These are phyloP conservation scores for Byssochlamys sp. DNA, from an alignment of 2,329 filamentous ascomycete genomes.

Conservation along the genomic window DNA sequence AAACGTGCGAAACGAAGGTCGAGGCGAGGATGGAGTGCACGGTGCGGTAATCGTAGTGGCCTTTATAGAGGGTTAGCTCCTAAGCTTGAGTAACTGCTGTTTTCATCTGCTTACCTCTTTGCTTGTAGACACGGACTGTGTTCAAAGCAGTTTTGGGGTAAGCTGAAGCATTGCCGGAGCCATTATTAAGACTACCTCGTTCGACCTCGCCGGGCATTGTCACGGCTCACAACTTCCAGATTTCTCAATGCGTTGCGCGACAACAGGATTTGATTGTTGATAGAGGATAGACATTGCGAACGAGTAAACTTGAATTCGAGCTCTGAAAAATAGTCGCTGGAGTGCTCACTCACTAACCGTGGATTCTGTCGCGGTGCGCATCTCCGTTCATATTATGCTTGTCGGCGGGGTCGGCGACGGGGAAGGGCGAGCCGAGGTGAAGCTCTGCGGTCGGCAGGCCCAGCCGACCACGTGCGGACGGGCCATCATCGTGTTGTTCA, in stretches of 20 bases:
- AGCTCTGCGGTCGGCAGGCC: not conserved
- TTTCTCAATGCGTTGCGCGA: not conserved
- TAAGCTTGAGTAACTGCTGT: not conserved
- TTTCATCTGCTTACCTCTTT: constrained; percentile 1
- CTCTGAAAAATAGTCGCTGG: not conserved
- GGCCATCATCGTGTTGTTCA: too few species aligned
- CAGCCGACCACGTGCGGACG: not conserved
- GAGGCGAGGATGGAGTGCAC: constrained; percentile 6
- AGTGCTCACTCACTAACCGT: not conserved
- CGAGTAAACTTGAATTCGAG: not conserved
- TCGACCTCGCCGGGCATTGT: not conserved
- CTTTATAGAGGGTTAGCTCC: not conserved
- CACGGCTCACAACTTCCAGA: not conserved
- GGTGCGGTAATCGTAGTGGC: constrained; percentile 5
- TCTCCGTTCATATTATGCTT: not conserved
- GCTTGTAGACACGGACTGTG: constrained; percentile 4
- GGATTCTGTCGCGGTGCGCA: not conserved
- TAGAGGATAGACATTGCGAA: not conserved
- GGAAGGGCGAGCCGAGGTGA: not conserved
- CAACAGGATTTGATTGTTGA: not conserved
- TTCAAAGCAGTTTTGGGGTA: constrained; percentile 4
- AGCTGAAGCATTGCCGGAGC: not conserved
- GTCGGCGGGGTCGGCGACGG: not conserved
- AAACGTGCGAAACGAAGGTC: constrained; percentile 5
- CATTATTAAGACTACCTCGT: not conserved